A percentile compares a stretch with the other conserved stretches of the same genome.
phyloP scores from a whole-genome alignment of 768 basidiomycete species.

The Asterophora lycoperdoides region DNA sequence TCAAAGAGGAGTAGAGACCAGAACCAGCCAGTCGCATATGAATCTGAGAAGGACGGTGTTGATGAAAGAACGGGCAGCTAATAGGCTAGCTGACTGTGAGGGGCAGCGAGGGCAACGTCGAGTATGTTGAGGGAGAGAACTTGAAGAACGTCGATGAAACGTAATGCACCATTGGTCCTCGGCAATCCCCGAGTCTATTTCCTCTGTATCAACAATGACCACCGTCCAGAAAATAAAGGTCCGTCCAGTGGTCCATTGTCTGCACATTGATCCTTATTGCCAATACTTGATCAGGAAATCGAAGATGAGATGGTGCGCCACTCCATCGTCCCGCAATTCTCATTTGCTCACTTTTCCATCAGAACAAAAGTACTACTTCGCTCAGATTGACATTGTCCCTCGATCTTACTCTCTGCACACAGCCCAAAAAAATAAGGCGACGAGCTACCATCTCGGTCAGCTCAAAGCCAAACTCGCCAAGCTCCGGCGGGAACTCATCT shows the following conservation, averaged over 20 bases:
- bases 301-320: conserved; percentile 91
- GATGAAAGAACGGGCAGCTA: conserved; percentile 24
- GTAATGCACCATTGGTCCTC: too few species aligned
- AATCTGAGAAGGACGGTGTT: conserved; percentile 14
- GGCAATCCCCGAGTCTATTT: conserved; percentile 33
- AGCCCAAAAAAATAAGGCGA: conserved; percentile 96
- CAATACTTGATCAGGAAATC: conserved; percentile 58
- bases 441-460: conserved; percentile 93
- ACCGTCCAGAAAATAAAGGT: conserved; percentile 91
- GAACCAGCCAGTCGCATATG: conserved; percentile 54
- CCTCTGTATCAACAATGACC: conserved; percentile 56
- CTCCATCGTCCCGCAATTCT: conserved; percentile 9
- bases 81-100: conserved; percentile 13
- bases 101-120: conserved; percentile 10
- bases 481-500: conserved; percentile 89
- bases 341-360: conserved; percentile 23
- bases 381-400: conserved; percentile 1
- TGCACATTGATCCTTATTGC: conserved; percentile 18
- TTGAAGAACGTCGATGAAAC: too few species aligned
- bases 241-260: conserved; percentile 17
- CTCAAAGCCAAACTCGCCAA: conserved; percentile 99
- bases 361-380: conserved; percentile 71
- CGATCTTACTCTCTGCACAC: conserved; percentile 18
- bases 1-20: conserved; percentile 23
- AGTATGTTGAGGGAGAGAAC: conserved; percentile 12